Conservation (phyloP, 257 asterid genomes). For the Nicotiana tabacum region DNA sequence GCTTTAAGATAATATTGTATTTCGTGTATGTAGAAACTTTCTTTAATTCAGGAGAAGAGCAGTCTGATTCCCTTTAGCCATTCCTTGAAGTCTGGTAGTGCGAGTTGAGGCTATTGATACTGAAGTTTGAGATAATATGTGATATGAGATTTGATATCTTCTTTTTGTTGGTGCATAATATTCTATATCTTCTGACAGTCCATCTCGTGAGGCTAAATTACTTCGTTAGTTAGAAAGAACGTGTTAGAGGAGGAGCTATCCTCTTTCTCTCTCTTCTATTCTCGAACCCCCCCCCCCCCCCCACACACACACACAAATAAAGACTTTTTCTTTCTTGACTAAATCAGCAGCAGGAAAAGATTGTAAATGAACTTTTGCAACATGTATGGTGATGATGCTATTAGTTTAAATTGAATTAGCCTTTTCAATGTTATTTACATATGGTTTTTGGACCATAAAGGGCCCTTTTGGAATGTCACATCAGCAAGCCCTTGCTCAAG, state of each 20-base stretch:
- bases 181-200: too few species aligned
- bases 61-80: neutral
- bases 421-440: neutral
- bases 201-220: too few species aligned
- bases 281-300: too few species aligned
- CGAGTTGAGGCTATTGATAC: too few species aligned
- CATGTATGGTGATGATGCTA: neutral
- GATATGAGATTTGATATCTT: too few species aligned
- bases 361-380: neutral
- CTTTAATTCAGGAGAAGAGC: neutral
- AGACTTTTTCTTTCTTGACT: neutral
- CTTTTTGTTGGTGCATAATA: too few species aligned
- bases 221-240: too few species aligned
- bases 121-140: too few species aligned
- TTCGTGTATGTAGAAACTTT: neutral
- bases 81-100: too few species aligned
- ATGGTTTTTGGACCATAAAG: constrained; percentile 25
- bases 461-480: constrained; percentile 45
- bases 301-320: too few species aligned
- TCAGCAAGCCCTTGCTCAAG: constrained; percentile 50
- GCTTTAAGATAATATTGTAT: neutral
- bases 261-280: too few species aligned
- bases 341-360: neutral
- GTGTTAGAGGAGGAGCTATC: too few species aligned
- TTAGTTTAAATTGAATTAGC: neutral